Evolutionary conservation across 768 basidiomycete genomes (phyloP).

Genomic region (Calocybe gangraenosa): DNA sequence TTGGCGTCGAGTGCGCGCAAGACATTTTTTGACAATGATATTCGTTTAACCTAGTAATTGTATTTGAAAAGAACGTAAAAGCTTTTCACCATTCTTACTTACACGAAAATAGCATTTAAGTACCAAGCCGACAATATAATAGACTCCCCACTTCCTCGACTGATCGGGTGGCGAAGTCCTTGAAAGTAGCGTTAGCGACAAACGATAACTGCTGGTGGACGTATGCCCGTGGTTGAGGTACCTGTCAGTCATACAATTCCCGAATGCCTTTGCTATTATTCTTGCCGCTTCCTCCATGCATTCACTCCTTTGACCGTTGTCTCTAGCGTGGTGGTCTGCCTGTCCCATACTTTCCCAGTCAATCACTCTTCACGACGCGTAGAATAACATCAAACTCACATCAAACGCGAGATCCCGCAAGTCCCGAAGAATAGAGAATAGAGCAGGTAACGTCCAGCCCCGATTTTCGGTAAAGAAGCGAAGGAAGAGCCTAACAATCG

Average conservation of each 20-base stretch:
- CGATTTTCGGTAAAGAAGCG: conserved; percentile 77
- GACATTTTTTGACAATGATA: conserved; percentile 89
- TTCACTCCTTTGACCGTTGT: conserved; percentile 52
- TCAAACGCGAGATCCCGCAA: conserved; percentile 83
- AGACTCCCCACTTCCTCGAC: conserved; percentile 87
- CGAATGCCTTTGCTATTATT: conserved; percentile 85
- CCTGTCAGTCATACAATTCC: conserved; percentile 80
- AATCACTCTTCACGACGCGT: not conserved
- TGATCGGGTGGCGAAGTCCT: conserved; percentile 68
- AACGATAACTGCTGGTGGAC: not conserved
- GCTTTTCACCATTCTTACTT: conserved; percentile 26
- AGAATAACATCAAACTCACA: conserved; percentile 34
- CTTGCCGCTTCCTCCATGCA: conserved; percentile 86
- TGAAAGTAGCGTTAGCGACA: conserved; percentile 3
- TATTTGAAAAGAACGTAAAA: not conserved
- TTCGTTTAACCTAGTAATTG: conserved; percentile 70
- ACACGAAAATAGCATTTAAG: conserved; percentile 95
- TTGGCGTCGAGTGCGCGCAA: conserved; percentile 85
- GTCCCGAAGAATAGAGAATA: conserved; percentile 81
- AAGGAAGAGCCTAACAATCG: conserved; percentile 60
- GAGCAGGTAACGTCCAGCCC: conserved; percentile 81
- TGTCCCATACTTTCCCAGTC: conserved; percentile 19
- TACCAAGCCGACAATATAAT: conserved; percentile 86
- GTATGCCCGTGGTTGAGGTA: conserved; percentile 11
- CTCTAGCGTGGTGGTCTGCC: conserved; percentile 61